Conservation (phyloP, 176 grass and related monocot species). For the Rhipidocladum racemiflorum region DNA sequence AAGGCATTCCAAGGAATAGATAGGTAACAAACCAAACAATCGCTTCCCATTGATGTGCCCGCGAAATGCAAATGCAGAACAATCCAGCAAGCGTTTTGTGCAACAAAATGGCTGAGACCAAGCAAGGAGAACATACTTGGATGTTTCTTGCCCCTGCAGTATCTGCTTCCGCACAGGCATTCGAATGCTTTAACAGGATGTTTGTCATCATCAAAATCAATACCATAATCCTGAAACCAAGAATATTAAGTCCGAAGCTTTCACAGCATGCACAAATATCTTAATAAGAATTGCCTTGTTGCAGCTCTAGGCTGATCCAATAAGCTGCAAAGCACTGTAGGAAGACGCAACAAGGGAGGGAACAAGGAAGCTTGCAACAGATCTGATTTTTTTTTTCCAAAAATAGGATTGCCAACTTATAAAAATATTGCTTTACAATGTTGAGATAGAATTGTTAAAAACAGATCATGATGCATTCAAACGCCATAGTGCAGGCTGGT, state of each 20-base stretch:
- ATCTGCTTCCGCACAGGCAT: constrained; percentile 43
- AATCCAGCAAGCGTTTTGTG: no score
- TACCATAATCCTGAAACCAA: constrained; percentile 47
- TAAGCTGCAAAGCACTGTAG: background rate
- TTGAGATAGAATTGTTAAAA: background rate
- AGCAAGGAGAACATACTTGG: constrained; percentile 15
- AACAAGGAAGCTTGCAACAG: background rate
- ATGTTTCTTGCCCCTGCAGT: constrained; percentile 29
- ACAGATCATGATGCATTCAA: background rate
- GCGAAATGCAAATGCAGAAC: background rate
- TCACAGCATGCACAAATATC: background rate
- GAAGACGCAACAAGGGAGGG: background rate
- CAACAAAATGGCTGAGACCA: background rate
- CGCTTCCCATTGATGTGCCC: background rate
- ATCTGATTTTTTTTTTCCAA: background rate
- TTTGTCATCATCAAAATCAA: constrained; percentile 32
- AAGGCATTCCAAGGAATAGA: background rate
- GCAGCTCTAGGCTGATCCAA: background rate
- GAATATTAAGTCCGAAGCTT: background rate
- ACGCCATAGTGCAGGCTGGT: background rate
- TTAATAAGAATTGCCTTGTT: background rate
- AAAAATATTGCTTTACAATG: background rate
- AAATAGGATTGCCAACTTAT: background rate
- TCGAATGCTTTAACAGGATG: constrained; percentile 12
- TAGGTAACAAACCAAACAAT: background rate